Evolutionary conservation across 2,329 filamentous ascomycete species (phyloP).

Genomic region (Penicillium sp.): DNA sequence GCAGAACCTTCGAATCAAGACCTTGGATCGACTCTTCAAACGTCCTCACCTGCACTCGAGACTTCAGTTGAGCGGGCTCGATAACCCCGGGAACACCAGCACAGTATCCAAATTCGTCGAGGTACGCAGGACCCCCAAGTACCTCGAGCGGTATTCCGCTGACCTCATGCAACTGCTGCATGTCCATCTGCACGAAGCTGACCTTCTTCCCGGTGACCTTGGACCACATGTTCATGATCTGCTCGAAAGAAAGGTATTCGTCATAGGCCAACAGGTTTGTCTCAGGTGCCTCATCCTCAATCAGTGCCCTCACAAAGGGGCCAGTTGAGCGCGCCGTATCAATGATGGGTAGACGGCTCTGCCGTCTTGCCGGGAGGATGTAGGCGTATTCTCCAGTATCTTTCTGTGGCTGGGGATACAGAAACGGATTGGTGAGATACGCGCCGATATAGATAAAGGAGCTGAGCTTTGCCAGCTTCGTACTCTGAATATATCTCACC

Average conservation of each 20-base stretch:
- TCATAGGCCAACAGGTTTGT: conserved; percentile 50
- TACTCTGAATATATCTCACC: conserved; percentile 47
- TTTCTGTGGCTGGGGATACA: conserved; percentile 29
- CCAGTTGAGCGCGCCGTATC: conserved; percentile 42
- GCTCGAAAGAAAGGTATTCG: conserved; percentile 33
- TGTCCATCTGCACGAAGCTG: conserved; percentile 27
- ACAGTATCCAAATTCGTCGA: conserved; percentile 45
- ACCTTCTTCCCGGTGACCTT: conserved; percentile 40
- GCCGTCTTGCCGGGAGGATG: conserved; percentile 27
- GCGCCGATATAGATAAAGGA: conserved; percentile 35
- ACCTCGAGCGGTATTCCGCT: conserved; percentile 33
- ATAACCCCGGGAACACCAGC: conserved; percentile 41
- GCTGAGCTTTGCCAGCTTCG: conserved; percentile 47
- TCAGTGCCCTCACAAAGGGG: conserved; percentile 45
- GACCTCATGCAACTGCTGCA: conserved; percentile 34
- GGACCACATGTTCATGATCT: conserved; percentile 39
- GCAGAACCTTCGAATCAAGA: not conserved
- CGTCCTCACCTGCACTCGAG: not conserved
- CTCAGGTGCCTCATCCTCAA: conserved; percentile 39
- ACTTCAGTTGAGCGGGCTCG: conserved; percentile 40
- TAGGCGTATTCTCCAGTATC: conserved; percentile 32
- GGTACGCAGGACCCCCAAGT: conserved; percentile 35
- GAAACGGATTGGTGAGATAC: conserved; percentile 33
- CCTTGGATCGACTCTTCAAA: conserved; percentile 5
- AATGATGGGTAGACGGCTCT: conserved; percentile 41